Evolutionary conservation across 202 grass and related monocot species (phyloP), one percentile per base, ranked within the genome.

Genomic region (Zizania palustris): DNA sequence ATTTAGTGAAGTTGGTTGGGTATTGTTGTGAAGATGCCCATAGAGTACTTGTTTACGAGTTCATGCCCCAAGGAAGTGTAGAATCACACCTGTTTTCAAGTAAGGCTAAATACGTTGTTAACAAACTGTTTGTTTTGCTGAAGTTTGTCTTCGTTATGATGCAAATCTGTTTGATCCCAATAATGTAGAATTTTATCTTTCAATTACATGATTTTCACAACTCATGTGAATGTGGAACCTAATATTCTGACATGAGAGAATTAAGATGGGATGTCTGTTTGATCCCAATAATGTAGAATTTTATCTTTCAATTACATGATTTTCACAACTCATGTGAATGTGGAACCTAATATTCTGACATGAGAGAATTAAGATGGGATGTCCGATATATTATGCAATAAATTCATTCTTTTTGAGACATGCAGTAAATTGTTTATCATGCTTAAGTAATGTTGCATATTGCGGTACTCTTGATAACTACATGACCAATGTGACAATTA

Each of bases 1-100:
- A 98, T 90, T 80, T 98, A 80, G 91, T 98, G 80, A 98, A 95
- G 66, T 88, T 98, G 78, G 75, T 95, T 0, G 89, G 91, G 1
- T 98, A 94, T 76, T 98, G 95, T 56, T 94, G 91, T 14, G 87
- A 98, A 85, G 85, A 92, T 19, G 87, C 94, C 38, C 91, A 98
- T 63, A 82, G 85, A 50, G 79, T 95, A 45, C 86, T 98, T 13
- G 78, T 98, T 60, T 98, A 98, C 10, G 95, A 98, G 74, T 83
- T 90, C 74, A 98, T 98, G 95, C 72, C 89, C 4, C 63, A 72
- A 1, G 95, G 95, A 50, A 95, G 89, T n/a, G 89, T 95, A 35
- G 95, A 98, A 56, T 88, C 91, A 4, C 83, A 87, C 72, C 83
- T 98, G 22, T 98, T 94, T 63, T 88, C 89, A 46, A 91, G 86